Conservation (phyloP, 2,329 filamentous ascomycete species). For the Xenoacremonium recifei region DNA sequence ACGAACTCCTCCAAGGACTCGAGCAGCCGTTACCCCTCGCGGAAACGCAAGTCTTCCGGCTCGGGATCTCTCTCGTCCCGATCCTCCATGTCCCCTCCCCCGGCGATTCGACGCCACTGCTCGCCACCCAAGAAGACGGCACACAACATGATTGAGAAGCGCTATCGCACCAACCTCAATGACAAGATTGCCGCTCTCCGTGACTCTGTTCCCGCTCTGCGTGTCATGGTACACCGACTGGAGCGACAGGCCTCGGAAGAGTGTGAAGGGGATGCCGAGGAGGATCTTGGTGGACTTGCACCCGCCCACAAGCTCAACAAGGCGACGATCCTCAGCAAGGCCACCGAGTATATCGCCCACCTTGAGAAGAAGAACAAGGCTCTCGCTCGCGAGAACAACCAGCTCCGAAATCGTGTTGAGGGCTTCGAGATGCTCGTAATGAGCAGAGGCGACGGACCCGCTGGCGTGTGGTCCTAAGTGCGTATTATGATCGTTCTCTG, state of each 20-base stretch:
- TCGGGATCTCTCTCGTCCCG: slow-evolving; percentile 27
- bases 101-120: slow-evolving; percentile 27
- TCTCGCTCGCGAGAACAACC: slow-evolving; percentile 31
- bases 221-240: slow-evolving; percentile 61
- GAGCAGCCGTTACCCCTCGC: slow-evolving; percentile 23
- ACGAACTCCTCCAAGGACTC: slow-evolving; percentile 18
- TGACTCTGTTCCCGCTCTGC: slow-evolving; percentile 83
- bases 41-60: slow-evolving; percentile 33
- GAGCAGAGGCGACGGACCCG: slow-evolving; percentile 17
- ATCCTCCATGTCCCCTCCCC: slow-evolving; percentile 40
- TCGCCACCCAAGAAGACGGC: slow-evolving; percentile 73
- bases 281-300: slow-evolving; percentile 69
- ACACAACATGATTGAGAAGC: slow-evolving; percentile 95
- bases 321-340: slow-evolving; percentile 63
- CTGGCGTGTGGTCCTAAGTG: slow-evolving; percentile 25
- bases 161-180: slow-evolving; percentile 91
- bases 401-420: slow-evolving; percentile 29
- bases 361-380: slow-evolving; percentile 34
- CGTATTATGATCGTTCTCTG: background rate
- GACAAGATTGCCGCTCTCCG: slow-evolving; percentile 90
- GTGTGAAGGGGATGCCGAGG: slow-evolving; percentile 57
- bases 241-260: slow-evolving; percentile 64
- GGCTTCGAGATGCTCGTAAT: slow-evolving; percentile 30
- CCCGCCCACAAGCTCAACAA: slow-evolving; percentile 92
- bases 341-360: slow-evolving; percentile 37